These are phyloP conservation scores for Thielaviopsis punctulata DNA, from an alignment of 2,329 filamentous ascomycete genomes.

Conservation along the genomic window DNA sequence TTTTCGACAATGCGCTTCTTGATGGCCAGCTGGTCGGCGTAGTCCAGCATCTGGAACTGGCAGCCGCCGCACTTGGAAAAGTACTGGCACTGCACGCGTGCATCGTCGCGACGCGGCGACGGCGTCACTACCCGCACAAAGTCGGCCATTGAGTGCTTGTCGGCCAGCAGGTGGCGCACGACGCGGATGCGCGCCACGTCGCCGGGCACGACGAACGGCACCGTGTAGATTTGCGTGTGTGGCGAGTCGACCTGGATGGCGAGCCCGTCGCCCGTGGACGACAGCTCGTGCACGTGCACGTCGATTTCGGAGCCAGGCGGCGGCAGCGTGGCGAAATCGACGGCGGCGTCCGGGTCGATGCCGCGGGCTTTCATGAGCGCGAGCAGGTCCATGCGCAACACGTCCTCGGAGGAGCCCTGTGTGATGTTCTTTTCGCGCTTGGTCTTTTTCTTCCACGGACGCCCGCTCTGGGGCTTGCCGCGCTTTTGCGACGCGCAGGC, in stretches of 20 bases:
- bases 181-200: conserved; percentile 67
- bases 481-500: conserved; percentile 7
- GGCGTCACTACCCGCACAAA: conserved; percentile 62
- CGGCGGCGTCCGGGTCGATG: conserved; percentile 16
- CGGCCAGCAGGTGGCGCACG: conserved; percentile 47
- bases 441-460: conserved; percentile 22
- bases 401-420: conserved; percentile 47
- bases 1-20: conserved; percentile 81
- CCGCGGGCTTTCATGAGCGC: conserved; percentile 30
- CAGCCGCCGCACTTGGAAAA: conserved; percentile 80
- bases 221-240: conserved; percentile 54
- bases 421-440: conserved; percentile 43
- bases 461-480: conserved; percentile 10
- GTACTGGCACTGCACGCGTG: conserved; percentile 65
- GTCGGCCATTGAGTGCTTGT: conserved; percentile 62
- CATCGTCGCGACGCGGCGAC: conserved; percentile 59
- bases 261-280: conserved; percentile 83
- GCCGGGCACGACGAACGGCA: conserved; percentile 77
- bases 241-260: conserved; percentile 39
- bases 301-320: conserved; percentile 60
- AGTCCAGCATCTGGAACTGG: conserved; percentile 94
- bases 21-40: conserved; percentile 65
- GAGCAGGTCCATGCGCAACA: conserved; percentile 46
- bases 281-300: conserved; percentile 64
- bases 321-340: conserved; percentile 29